Evolutionary conservation across 257 asterid species (phyloP).

Genomic region (Solanum peruvianum): DNA sequence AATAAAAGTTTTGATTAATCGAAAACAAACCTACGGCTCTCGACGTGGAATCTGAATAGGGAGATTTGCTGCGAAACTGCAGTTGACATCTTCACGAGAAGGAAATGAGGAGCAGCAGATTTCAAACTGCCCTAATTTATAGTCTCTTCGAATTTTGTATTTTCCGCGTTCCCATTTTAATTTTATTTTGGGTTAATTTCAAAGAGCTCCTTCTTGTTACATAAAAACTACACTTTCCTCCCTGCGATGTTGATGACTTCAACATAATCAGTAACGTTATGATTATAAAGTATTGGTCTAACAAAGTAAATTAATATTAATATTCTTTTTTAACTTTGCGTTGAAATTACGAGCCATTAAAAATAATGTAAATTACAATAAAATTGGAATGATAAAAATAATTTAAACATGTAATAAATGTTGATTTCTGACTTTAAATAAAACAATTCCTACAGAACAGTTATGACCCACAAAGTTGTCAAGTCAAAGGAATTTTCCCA

Average conservation of each 20-base stretch:
- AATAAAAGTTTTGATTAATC: neutral
- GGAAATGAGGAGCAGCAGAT: neutral
- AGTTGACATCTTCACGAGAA: conserved; percentile 21
- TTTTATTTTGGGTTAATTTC: neutral
- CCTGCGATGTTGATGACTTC: neutral
- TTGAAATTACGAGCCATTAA: neutral
- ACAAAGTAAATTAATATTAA: neutral
- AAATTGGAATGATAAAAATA: neutral
- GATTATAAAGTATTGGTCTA: neutral
- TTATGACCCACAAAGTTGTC: neutral
- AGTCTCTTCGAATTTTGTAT: neutral
- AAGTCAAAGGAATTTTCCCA: neutral
- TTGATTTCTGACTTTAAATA: neutral
- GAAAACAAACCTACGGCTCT: conserved; percentile 37
- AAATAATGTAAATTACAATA: neutral
- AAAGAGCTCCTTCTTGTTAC: neutral
- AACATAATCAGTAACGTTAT: neutral
- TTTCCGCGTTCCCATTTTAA: neutral
- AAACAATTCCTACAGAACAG: neutral
- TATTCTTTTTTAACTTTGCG: neutral
- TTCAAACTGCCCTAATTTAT: conserved; percentile 4
- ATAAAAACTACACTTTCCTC: neutral
- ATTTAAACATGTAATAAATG: neutral
- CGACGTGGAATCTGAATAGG: conserved; percentile 45
- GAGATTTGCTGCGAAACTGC: conserved; percentile 32